phyloP scores from a whole-genome alignment of 2,329 filamentous ascomycete species.

The Penicillium sp. region DNA sequence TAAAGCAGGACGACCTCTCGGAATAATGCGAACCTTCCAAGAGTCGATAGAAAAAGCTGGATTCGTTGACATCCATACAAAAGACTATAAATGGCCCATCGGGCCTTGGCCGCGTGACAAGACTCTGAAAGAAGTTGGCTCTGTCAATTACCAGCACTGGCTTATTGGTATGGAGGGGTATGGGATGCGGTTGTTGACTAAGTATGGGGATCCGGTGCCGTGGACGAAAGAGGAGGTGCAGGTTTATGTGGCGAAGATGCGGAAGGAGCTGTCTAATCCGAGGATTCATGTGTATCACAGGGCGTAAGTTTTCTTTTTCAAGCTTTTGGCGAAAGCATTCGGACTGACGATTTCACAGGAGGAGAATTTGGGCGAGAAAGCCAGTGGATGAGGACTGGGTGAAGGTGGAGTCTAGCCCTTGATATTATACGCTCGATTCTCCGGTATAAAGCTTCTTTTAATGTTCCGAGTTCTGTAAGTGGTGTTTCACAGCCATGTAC shows the following conservation, averaged over 20 bases:
- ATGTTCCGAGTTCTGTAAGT: background rate
- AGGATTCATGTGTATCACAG: background rate
- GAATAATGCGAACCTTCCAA: background rate
- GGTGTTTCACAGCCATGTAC: background rate
- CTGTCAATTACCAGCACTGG: background rate
- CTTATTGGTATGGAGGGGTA: background rate
- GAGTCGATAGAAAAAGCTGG: background rate
- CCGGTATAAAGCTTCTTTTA: background rate
- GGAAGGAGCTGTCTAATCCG: background rate
- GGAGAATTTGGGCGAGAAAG: constrained; percentile 1
- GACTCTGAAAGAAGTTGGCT: background rate
- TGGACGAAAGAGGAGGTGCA: background rate
- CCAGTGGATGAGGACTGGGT: background rate
- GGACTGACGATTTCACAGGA: background rate
- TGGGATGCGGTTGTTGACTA: background rate
- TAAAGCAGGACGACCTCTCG: background rate
- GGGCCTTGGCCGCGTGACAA: background rate
- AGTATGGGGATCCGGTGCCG: background rate
- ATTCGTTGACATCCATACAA: background rate
- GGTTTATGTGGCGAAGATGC: background rate
- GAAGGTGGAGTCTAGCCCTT: background rate
- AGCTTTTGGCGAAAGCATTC: background rate
- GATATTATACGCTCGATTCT: background rate
- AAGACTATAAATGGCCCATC: background rate
- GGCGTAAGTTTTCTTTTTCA: background rate